Evolutionary conservation across 139 green algal species (phyloP).

Genomic region (Tetraselmis chui): DNA sequence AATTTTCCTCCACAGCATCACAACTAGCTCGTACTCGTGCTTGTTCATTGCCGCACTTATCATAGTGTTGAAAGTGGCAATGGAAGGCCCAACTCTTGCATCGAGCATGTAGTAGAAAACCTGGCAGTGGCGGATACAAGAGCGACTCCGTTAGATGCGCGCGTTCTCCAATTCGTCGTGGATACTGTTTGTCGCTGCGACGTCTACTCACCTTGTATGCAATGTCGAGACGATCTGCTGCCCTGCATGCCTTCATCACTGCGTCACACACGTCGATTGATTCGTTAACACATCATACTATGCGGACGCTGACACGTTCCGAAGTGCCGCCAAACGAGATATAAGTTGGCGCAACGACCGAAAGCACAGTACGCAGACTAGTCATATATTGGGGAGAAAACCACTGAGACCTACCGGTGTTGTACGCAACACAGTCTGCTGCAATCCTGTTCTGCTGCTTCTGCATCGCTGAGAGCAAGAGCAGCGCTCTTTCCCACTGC

Average conservation of each 20-base stretch:
- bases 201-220: not conserved
- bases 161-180: not conserved
- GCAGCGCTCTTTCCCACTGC: constrained; percentile 32
- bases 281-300: too few species aligned
- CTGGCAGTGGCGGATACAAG: too few species aligned
- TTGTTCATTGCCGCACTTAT: constrained; percentile 49
- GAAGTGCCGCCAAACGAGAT: too few species aligned
- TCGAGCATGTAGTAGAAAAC: not conserved
- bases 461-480: not conserved
- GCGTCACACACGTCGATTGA: too few species aligned
- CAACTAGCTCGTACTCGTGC: constrained; percentile 1
- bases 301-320: too few species aligned
- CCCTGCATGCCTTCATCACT: not conserved
- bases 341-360: too few species aligned
- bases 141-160: too few species aligned
- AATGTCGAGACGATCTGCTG: not conserved
- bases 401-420: too few species aligned
- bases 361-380: too few species aligned
- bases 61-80: constrained; percentile 64
- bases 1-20: not conserved
- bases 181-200: not conserved
- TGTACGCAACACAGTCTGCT: not conserved
- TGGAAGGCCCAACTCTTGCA: constrained; percentile 42
- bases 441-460: not conserved
- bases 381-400: too few species aligned